Evolutionary conservation across 2,329 filamentous ascomycete species (phyloP).

Genomic region (Myriosclerotinia duriaeana): DNA sequence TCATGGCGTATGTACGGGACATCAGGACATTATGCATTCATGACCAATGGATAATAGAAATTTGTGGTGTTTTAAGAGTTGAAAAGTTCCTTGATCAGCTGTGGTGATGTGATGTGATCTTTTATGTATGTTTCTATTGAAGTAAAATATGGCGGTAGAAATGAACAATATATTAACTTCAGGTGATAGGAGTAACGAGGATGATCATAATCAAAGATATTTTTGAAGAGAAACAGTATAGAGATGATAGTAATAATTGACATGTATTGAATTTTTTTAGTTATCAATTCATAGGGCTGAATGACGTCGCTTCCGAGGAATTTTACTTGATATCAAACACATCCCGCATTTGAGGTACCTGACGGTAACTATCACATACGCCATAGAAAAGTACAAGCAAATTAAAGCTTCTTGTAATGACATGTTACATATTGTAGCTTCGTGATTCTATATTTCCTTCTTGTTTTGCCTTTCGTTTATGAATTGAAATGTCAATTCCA

Average conservation of each 20-base stretch:
- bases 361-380: neutral
- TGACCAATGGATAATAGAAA: slow-evolving; percentile 21
- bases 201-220: neutral
- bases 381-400: neutral
- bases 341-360: slow-evolving; percentile 10
- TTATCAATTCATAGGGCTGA: slow-evolving; percentile 10
- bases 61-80: slow-evolving; percentile 11
- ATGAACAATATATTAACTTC: neutral
- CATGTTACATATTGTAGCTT: neutral
- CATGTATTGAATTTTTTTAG: too few species aligned
- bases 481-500: slow-evolving; percentile 20
- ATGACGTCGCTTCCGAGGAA: slow-evolving; percentile 21
- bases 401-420: neutral
- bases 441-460: neutral
- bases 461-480: neutral
- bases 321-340: neutral
- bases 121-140: neutral
- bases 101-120: neutral
- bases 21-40: slow-evolving; percentile 3
- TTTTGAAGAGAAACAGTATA: too few species aligned
- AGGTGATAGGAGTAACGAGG: neutral
- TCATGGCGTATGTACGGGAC: slow-evolving; percentile 15
- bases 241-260: too few species aligned
- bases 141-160: neutral
- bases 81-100: neutral